Evolutionary conservation across 1,139 yeast species (phyloP).

Genomic region (Yamadazyma sp.): DNA sequence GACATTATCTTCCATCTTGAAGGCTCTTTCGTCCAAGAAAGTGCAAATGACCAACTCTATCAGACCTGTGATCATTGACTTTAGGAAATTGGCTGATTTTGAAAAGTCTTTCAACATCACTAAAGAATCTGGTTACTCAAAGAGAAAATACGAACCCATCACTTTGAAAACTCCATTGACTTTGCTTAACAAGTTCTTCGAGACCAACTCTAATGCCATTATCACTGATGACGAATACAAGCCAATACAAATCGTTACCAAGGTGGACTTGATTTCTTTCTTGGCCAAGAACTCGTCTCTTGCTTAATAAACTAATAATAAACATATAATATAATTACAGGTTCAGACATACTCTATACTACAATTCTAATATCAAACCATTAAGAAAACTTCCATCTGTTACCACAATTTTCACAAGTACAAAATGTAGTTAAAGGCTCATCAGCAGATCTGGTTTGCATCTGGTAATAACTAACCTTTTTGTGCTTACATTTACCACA

Average conservation of each 20-base stretch:
- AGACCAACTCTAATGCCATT: constrained; percentile 82
- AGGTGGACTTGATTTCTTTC: constrained; percentile 78
- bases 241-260: constrained; percentile 84
- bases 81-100: constrained; percentile 69
- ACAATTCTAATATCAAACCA: background rate
- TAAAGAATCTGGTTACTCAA: constrained; percentile 60
- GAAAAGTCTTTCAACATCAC: constrained; percentile 66
- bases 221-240: constrained; percentile 70
- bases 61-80: constrained; percentile 65
- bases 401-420: constrained; percentile 96
- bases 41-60: constrained; percentile 63
- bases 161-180: constrained; percentile 67
- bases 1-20: constrained; percentile 72
- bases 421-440: constrained; percentile 98
- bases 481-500: constrained; percentile 98
- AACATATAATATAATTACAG: constrained; percentile 3
- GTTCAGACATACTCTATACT: constrained; percentile 1
- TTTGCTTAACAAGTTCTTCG: constrained; percentile 77
- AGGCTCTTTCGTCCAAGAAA: constrained; percentile 63
- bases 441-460: constrained; percentile 98
- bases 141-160: constrained; percentile 66
- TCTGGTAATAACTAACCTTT: constrained; percentile 93
- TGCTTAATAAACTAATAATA: constrained; percentile 5
- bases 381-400: constrained; percentile 91
- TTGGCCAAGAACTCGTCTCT: constrained; percentile 24